Evolutionary conservation across 345 rosid genomes (phyloP).

Genomic region (Populus ilicifolia): DNA sequence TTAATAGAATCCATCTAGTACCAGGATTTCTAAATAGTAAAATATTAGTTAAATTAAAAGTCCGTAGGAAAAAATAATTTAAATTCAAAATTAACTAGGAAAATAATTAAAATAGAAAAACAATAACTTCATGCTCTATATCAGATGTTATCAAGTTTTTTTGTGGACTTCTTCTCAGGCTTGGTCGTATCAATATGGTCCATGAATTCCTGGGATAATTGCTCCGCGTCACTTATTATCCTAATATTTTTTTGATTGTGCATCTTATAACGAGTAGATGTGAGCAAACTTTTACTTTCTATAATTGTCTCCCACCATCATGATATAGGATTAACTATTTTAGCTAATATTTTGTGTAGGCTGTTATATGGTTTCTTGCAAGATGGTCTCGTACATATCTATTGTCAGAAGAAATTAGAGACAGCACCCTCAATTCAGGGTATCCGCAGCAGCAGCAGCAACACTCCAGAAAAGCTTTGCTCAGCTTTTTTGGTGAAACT

Average conservation of each 20-base stretch:
- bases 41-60: too few relatives aligned
- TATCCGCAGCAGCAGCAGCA: constrained; percentile 43
- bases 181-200: too few relatives aligned
- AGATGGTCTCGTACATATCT: constrained; percentile 92
- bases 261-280: not conserved
- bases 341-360: constrained; percentile 44
- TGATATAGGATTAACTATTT: not conserved
- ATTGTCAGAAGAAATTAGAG: constrained; percentile 59
- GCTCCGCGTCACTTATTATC: too few relatives aligned
- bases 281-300: not conserved
- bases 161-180: too few relatives aligned
- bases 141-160: too few relatives aligned
- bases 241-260: too few relatives aligned
- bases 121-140: not conserved
- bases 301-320: not conserved
- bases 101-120: too few relatives aligned
- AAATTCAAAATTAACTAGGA: too few relatives aligned
- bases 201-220: too few relatives aligned
- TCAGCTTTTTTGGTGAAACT: constrained; percentile 71
- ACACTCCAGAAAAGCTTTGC: constrained; percentile 52
- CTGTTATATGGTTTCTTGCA: constrained; percentile 93
- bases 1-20: too few relatives aligned
- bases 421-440: constrained; percentile 40
- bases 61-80: too few relatives aligned
- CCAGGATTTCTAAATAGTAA: too few relatives aligned